Percentiles rank a stretch among this genome's conserved stretches.
These are phyloP conservation scores for Pulchroboletus neoregius DNA, from an alignment of 1,284 basidiomycete genomes.

Conservation along the genomic window DNA sequence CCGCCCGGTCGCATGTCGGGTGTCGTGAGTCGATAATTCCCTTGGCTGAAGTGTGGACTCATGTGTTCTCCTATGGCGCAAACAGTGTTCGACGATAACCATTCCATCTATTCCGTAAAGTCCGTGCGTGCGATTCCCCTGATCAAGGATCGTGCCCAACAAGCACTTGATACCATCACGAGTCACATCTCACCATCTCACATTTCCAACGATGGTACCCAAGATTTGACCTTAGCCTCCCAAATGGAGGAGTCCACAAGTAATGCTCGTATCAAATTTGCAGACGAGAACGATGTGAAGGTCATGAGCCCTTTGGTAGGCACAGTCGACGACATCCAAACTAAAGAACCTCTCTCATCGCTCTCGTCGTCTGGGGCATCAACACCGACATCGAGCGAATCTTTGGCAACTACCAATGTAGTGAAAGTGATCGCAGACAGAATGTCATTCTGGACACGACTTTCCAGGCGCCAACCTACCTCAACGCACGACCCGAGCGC, in stretches of 20 bases:
- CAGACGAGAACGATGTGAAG: constrained; percentile 41
- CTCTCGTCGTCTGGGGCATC: constrained; percentile 50
- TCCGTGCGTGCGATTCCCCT: constrained; percentile 66
- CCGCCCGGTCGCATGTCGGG: constrained; percentile 56
- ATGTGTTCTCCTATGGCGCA: constrained; percentile 1
- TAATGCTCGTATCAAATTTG: constrained; percentile 47
- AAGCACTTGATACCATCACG: constrained; percentile 47
- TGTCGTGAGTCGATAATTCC: constrained; percentile 47
- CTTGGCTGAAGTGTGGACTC: constrained; percentile 3
- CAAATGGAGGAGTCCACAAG: constrained; percentile 15
- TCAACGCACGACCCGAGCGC: constrained; percentile 12
- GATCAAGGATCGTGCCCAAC: constrained; percentile 52
- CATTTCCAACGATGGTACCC: constrained; percentile 31
- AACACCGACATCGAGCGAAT: constrained; percentile 49
- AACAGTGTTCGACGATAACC: constrained; percentile 58
- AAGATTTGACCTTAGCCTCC: constrained; percentile 22
- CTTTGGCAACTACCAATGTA: constrained; percentile 46
- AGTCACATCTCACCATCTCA: constrained; percentile 50
- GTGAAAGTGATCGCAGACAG: constrained; percentile 59
- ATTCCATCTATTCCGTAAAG: constrained; percentile 62
- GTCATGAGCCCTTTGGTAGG: constrained; percentile 36
- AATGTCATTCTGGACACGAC: constrained; percentile 68
- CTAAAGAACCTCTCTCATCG: constrained; percentile 35
- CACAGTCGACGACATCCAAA: constrained; percentile 14
- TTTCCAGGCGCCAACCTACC: constrained; percentile 42